Evolutionary conservation across 2,329 filamentous ascomycete species (phyloP), one percentile per base, ranked within the genome.

Genomic region (Orbilia blumenaviensis): DNA sequence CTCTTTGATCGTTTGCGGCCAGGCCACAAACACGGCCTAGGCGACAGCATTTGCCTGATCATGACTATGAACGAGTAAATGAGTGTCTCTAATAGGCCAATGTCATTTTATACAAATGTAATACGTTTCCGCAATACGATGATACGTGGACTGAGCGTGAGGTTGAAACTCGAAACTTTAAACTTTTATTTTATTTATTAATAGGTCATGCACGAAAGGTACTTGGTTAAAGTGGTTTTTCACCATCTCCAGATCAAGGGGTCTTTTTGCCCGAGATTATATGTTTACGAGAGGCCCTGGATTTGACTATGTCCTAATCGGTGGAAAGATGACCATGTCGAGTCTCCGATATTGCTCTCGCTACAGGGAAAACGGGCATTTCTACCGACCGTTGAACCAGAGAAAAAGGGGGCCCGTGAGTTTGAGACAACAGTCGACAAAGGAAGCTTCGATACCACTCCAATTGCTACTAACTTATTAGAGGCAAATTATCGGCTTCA

Each of bases 361-460:
- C 32, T 52, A 29, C 21, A 32, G 25, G 36, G 10, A 42, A 16
- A 56, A 32, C 34, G 6, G 48, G 18, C 12, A 38, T 42, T 36
- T 67, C 27, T 46, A 25, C 50, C 63, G 50, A 67, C 50, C 41
- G 38, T 44, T 67, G 46, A 8, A 60, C 48, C 63, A 27, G 50
- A 52, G 50, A 38, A 48, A 67, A 58, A 42, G 16, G 42, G 41
- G 41, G 32, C 8, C 32, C n/a, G 52, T 18, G 16, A 56, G 23
- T 18, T 44, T 32, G 10, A 32, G 23, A 29, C 46, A n/a, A 29
- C 1, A 52, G 4, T n/a, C n/a, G n/a, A n/a, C n/a, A n/a, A n/a
- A n/a, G n/a, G n/a, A n/a, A n/a, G n/a, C n/a, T n/a, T n/a, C n/a
- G n/a, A n/a, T n/a, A n/a, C n/a, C n/a, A n/a, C n/a, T n/a, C n/a